Evolutionary conservation across 106 monocot species (phyloP), one percentile per base, ranked within the genome.

Genomic region (Dendrobium officinale): DNA sequence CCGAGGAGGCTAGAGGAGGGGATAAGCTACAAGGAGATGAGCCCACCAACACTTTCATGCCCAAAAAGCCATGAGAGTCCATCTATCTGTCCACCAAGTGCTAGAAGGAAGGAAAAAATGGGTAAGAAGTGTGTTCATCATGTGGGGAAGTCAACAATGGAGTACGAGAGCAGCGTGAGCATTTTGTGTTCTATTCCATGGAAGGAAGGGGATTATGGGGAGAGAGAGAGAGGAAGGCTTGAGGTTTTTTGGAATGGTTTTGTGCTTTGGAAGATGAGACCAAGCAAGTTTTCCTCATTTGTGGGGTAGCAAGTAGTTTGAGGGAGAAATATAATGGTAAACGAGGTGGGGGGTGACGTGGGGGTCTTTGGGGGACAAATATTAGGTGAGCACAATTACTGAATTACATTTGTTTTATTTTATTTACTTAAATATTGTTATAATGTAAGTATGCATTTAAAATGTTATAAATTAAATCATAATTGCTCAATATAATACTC

Each of bases 11-110:
- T 19, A 49, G 10, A 49, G 76, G 49, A 24, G 76, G 26, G 42
- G 76, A 49, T 48, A 76, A 76, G 76, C 76, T 76, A 20, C 47
- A 76, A 51, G 47, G 42, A 76, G 48, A 48, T 76, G 76, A 76
- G 42, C 76, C 76, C 49, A 76, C 48, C 76, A 76, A 49, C n/a
- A 76, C 13, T 43, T 75, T 41, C 74, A 75, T 44, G 19, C 74
- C 74, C 19, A 75, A 75, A 20, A 75, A 19, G 22, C 76, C 76
- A 51, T 4, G 6, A 49, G 42, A 76, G 11, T 76, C 76, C 76
- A 76, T 75, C 24, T 75, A n/a, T 49, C 47, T 24, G 47, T 3
- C 74, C 74, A 6, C 48, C 13, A 76, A 48, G 49, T 26, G 26
- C 76, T 76, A 76, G 1, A 76, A 49, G 13, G 26, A 9, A 26